Evolutionary conservation across 2,329 filamentous ascomycete genomes (phyloP).

Genomic region (Apiospora rasikravindrae): DNA sequence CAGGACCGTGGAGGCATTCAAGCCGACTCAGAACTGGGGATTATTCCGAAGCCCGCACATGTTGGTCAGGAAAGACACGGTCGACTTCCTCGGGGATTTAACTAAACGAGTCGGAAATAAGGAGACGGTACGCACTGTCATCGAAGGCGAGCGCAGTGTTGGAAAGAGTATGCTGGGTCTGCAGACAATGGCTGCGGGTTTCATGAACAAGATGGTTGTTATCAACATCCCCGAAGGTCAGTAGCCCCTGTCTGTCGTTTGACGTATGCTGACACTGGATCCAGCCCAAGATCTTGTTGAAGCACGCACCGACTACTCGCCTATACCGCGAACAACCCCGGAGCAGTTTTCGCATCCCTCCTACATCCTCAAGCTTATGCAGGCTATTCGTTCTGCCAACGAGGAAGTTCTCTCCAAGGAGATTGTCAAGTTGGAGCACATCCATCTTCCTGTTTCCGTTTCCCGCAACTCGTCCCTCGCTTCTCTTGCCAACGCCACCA

Average conservation of each 20-base stretch:
- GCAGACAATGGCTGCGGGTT: constrained; percentile 81
- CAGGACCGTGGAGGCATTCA: constrained; percentile 87
- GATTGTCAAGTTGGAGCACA: constrained; percentile 54
- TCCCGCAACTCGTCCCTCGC: constrained; percentile 66
- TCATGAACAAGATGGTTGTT: constrained; percentile 86
- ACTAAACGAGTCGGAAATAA: constrained; percentile 58
- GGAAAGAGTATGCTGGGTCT: constrained; percentile 89
- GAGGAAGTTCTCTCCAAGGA: constrained; percentile 62
- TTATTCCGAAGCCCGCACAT: constrained; percentile 83
- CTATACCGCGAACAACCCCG: constrained; percentile 59
- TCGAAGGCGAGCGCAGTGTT: constrained; percentile 74
- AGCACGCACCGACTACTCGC: constrained; percentile 80
- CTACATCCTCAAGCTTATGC: constrained; percentile 77
- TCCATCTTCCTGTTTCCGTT: constrained; percentile 64
- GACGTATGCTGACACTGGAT: background rate
- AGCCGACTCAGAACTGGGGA: constrained; percentile 85
- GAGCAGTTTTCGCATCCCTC: constrained; percentile 77
- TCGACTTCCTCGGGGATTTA: constrained; percentile 70
- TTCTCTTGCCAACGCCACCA: constrained; percentile 71
- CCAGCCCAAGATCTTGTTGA: constrained; percentile 78
- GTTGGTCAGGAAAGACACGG: constrained; percentile 79
- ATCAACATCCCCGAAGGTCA: constrained; percentile 88
- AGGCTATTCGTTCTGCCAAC: constrained; percentile 76
- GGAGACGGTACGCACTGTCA: constrained; percentile 65
- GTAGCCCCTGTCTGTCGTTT: background rate